Base-by-base conservation (phyloP, 495 filamentous ascomycete species). In the Pyrenopolyporus hunteri region DNA sequence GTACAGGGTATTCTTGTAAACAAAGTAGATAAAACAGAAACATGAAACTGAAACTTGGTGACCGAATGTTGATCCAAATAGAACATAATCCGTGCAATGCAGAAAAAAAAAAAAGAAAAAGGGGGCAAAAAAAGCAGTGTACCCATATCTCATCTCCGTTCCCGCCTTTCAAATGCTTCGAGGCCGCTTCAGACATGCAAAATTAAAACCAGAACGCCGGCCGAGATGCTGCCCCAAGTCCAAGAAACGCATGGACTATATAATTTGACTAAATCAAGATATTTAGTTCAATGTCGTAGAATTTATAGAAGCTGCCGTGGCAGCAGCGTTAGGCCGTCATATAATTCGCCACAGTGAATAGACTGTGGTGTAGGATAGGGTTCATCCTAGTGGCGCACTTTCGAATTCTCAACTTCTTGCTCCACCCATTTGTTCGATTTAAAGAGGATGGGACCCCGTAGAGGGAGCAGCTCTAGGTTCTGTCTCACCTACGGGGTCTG, bases 1-100 rank as follows among this genome's bases (percentile, higher is more conserved):
- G 63, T 66, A 66, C 63, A 66, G 63, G 63, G 57, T 66, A 66
- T 66, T 44, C 48, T 59, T 61, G 29, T 53, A 53, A 57, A 59
- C 36, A 65, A 61, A n/a, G n/a, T n/a, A n/a, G n/a, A n/a, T n/a
- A n/a, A n/a, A n/a, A n/a, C n/a, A n/a, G 48, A 66, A 14, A 61
- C 51, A 60, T 53, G 52, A 61, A 61, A 66, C 57, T 55, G 33
- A 16, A 11, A 44, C 44, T 32, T 33, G 43, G 17, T 32, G 32
- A 44, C 50, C 63, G 22, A 50, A 37, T 19, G 37, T 22, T 26
- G 43, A 46, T 35, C 35, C 22, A n/a, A n/a, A n/a, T n/a, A n/a
- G n/a, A n/a, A n/a, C n/a, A n/a, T n/a, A n/a, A n/a, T n/a, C n/a
- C n/a, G n/a, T n/a, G n/a, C n/a, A n/a, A n/a, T 29, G 19, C 19